Conservation (phyloP, 169 alveolate genomes). For the Plasmodium inui region DNA sequence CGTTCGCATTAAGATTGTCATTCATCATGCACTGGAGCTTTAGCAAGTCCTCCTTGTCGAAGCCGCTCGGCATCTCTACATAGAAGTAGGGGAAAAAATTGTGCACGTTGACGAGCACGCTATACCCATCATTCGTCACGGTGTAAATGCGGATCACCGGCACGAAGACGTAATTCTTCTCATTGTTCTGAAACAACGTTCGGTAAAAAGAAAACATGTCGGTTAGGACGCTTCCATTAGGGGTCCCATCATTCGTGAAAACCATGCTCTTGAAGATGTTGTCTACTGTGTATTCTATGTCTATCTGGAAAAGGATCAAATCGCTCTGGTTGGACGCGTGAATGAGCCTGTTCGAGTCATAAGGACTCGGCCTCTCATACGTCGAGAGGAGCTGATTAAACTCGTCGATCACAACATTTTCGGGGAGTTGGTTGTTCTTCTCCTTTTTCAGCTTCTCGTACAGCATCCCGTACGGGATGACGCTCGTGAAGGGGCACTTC, state of each 20-base stretch:
- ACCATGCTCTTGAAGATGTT: slow-evolving; percentile 41
- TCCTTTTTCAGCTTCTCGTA: slow-evolving; percentile 32
- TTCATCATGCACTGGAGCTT: slow-evolving; percentile 74
- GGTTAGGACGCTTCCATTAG: background rate
- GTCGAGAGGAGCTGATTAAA: slow-evolving; percentile 12
- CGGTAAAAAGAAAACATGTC: slow-evolving; percentile 10
- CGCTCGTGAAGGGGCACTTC: slow-evolving; percentile 49
- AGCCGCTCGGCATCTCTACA: slow-evolving; percentile 79
- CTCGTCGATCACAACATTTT: slow-evolving; percentile 27
- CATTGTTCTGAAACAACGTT: background rate
- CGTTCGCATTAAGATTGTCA: slow-evolving; percentile 75
- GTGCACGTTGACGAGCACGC: slow-evolving; percentile 78
- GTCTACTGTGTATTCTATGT: slow-evolving; percentile 64
- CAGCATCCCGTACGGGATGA: slow-evolving; percentile 48
- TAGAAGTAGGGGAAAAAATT: slow-evolving; percentile 83
- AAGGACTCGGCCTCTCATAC: slow-evolving; percentile 45
- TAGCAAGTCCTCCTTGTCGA: slow-evolving; percentile 76
- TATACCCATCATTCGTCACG: slow-evolving; percentile 77
- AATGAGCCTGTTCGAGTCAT: slow-evolving; percentile 17
- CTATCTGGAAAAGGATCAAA: slow-evolving; percentile 35
- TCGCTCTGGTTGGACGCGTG: slow-evolving; percentile 4
- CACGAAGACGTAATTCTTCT: slow-evolving; percentile 30
- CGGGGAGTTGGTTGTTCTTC: slow-evolving; percentile 16
- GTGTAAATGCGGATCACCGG: slow-evolving; percentile 81
- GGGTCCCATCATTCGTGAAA: background rate